Evolutionary conservation across 768 basidiomycete genomes (phyloP).

Genomic region (Suillus occidentalis): DNA sequence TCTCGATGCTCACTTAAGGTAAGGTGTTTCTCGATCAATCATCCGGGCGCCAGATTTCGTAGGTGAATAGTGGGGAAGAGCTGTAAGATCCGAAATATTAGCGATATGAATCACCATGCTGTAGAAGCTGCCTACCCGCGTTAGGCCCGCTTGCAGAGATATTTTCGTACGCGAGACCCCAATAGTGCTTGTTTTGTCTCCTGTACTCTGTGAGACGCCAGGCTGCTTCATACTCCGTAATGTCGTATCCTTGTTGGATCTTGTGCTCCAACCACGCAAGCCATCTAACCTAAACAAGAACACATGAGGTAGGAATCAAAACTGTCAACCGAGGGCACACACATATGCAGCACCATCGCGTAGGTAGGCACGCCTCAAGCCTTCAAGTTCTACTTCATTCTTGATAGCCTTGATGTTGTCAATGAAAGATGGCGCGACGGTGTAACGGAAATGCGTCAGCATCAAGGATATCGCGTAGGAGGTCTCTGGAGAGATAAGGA

Average conservation of each 20-base stretch:
- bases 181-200: constrained; percentile 66
- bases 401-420: constrained; percentile 85
- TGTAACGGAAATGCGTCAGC: constrained; percentile 81
- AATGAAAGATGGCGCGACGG: constrained; percentile 65
- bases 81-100: constrained; percentile 33
- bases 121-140: constrained; percentile 48
- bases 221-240: constrained; percentile 92
- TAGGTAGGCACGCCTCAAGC: constrained; percentile 80
- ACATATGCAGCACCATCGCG: constrained; percentile 88
- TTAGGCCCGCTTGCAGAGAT: constrained; percentile 90
- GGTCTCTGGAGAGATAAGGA: constrained; percentile 71
- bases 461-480: constrained; percentile 84
- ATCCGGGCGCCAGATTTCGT: constrained; percentile 62
- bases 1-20: constrained; percentile 70
- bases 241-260: constrained; percentile 70
- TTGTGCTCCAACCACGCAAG: constrained; percentile 90
- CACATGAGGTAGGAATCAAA: constrained; percentile 14
- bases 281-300: constrained; percentile 58
- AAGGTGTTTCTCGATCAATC: constrained; percentile 79
- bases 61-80: constrained; percentile 91
- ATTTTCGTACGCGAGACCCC: constrained; percentile 86
- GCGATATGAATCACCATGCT: constrained; percentile 2
- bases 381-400: constrained; percentile 83
- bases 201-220: constrained; percentile 80
- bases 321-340: constrained; percentile 33